A percentile compares a stretch with the other conserved stretches of the same genome.
Conservation (phyloP, 352 stramenopile species). For the Elongisporangium anandrum region DNA sequence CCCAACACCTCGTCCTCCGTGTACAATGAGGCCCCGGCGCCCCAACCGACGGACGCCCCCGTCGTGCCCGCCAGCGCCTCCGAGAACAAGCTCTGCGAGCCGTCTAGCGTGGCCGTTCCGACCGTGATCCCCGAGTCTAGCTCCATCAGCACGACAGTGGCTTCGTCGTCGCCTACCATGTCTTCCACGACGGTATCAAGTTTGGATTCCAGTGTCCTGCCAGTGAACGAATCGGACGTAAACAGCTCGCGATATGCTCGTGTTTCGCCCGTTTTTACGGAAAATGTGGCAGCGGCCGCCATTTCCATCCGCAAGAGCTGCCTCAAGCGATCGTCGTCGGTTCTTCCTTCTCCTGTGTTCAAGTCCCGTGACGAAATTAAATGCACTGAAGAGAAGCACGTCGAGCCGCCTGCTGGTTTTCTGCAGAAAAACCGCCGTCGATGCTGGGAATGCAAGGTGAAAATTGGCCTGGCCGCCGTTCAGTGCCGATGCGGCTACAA, state of each 20-base stretch:
- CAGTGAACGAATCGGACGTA: constrained; percentile 6
- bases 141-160: constrained; percentile 13
- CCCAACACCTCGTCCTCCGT: constrained; percentile 54
- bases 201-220: neutral
- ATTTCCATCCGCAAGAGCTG: constrained; percentile 58
- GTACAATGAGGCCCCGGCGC: constrained; percentile 46
- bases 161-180: constrained; percentile 14
- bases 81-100: constrained; percentile 3
- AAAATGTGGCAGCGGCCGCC: constrained; percentile 46
- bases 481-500: constrained; percentile 88
- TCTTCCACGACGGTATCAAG: constrained; percentile 6
- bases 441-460: constrained; percentile 87
- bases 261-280: constrained; percentile 37
- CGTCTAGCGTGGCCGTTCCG: constrained; percentile 21
- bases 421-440: constrained; percentile 86
- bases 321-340: constrained; percentile 60
- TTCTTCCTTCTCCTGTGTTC: constrained; percentile 22
- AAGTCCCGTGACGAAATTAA: neutral
- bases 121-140: constrained; percentile 18
- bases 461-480: constrained; percentile 82
- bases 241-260: constrained; percentile 27
- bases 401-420: constrained; percentile 8
- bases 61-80: constrained; percentile 25
- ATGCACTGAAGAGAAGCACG: neutral
- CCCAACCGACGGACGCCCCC: constrained; percentile 7